Percentiles rank a stretch among this genome's conserved stretches.
phyloP scores from a whole-genome alignment of 2,329 filamentous ascomycete species.

The Furcasterigmium sp. region DNA sequence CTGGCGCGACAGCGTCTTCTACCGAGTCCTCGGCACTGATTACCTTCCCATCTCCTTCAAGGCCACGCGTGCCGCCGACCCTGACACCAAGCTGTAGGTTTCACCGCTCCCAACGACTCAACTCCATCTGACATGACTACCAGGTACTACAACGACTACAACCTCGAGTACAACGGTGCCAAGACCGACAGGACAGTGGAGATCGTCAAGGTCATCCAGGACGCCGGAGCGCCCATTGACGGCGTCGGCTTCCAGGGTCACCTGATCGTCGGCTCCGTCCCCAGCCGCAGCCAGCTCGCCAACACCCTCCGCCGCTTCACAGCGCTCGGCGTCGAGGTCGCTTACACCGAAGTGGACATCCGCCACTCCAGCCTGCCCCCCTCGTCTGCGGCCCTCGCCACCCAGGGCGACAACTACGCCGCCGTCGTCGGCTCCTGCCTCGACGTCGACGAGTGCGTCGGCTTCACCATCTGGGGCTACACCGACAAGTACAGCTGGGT shows the following conservation, averaged over 20 bases:
- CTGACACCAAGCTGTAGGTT: slow-evolving; percentile 40
- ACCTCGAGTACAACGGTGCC: slow-evolving; percentile 36
- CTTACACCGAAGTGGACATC: slow-evolving; percentile 59
- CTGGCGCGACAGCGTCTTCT: slow-evolving; percentile 38
- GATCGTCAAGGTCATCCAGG: slow-evolving; percentile 27
- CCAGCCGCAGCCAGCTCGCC: slow-evolving; percentile 35
- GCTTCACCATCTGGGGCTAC: slow-evolving; percentile 38
- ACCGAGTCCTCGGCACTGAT: slow-evolving; percentile 38
- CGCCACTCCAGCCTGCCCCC: slow-evolving; percentile 41
- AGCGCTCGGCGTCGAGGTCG: slow-evolving; percentile 48
- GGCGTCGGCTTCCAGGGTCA: slow-evolving; percentile 49
- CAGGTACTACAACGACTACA: slow-evolving; percentile 56
- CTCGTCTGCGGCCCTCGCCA: slow-evolving; percentile 27
- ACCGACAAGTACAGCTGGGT: slow-evolving; percentile 33
- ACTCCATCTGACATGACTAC: not conserved
- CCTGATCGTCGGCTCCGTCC: slow-evolving; percentile 37
- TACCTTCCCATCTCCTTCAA: slow-evolving; percentile 47
- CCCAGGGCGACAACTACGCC: slow-evolving; percentile 44
- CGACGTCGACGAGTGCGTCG: slow-evolving; percentile 32
- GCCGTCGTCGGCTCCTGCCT: slow-evolving; percentile 30
- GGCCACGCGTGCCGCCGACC: slow-evolving; percentile 38
- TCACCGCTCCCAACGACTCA: not conserved
- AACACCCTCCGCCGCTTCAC: slow-evolving; percentile 45
- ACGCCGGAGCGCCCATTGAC: slow-evolving; percentile 41
- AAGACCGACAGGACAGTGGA: slow-evolving; percentile 27